Evolutionary conservation across 139 green algal genomes (phyloP).

Genomic region (Chlamydomonas eustigma): DNA sequence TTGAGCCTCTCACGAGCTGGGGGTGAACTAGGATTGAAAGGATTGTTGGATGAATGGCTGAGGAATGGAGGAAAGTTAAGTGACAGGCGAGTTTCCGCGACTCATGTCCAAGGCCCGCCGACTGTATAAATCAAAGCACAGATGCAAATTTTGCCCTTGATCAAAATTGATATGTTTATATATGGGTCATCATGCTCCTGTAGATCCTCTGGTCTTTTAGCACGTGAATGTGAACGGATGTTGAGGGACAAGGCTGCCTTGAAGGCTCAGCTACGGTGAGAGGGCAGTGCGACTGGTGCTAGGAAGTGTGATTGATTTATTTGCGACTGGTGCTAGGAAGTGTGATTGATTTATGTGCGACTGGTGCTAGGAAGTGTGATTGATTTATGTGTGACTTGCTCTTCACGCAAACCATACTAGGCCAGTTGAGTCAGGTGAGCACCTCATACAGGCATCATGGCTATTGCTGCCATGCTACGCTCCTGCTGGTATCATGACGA

Average conservation of each 20-base stretch:
- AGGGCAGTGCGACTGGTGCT: neutral
- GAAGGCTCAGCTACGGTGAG: constrained; percentile 17
- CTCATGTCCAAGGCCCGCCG: no score
- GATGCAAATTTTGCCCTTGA: no score
- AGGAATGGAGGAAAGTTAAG: constrained; percentile 18
- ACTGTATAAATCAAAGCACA: no score
- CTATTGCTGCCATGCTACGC: no score
- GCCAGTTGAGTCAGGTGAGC: no score
- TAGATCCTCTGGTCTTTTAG: constrained; percentile 25
- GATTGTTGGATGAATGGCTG: constrained; percentile 44
- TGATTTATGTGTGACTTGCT: neutral
- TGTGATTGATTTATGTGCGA: no score
- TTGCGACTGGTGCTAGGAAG: neutral
- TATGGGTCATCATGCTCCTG: no score
- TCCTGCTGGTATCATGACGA: no score
- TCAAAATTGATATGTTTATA: no score
- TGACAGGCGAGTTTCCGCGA: constrained; percentile 28
- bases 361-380: neutral
- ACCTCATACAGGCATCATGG: no score
- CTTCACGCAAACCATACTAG: no score
- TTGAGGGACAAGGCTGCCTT: constrained; percentile 45
- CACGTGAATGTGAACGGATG: constrained; percentile 58
- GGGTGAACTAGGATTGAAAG: constrained; percentile 10
- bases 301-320: no score
- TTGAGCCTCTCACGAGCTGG: neutral